Conservation (phyloP, 257 asterid species). For the Penstemon newberryi region DNA sequence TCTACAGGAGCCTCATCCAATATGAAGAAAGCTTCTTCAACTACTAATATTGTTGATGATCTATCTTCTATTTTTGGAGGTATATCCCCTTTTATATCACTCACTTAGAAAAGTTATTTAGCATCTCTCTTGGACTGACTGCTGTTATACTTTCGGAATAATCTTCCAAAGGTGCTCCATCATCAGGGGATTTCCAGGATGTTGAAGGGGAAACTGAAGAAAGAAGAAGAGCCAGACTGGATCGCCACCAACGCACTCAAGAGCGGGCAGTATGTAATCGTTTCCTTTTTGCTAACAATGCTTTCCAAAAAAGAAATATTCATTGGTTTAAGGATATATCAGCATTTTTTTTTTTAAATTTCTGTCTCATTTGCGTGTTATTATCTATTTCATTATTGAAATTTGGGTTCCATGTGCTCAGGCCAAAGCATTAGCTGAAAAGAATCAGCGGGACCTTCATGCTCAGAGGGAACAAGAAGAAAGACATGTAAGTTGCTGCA, state of each 20-base stretch:
- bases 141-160: conserved; percentile 27
- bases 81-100: conserved; percentile 29
- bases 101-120: conserved; percentile 16
- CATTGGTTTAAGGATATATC: conserved; percentile 3
- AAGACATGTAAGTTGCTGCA: conserved; percentile 76
- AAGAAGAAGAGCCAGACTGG: conserved; percentile 92
- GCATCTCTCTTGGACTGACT: conserved; percentile 32
- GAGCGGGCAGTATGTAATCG: conserved; percentile 81
- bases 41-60: conserved; percentile 84
- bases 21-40: conserved; percentile 73
- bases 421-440: conserved; percentile 98
- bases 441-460: conserved; percentile 91
- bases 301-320: background rate
- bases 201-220: conserved; percentile 96
- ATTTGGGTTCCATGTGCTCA: conserved; percentile 36
- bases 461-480: conserved; percentile 96
- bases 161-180: conserved; percentile 55
- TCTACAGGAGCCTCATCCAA: conserved; percentile 48
- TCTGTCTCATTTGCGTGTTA: background rate
- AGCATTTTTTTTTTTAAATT: conserved; percentile 14
- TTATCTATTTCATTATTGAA: conserved; percentile 21
- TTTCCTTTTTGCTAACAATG: conserved; percentile 18
- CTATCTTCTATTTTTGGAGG: conserved; percentile 94
- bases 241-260: conserved; percentile 92
- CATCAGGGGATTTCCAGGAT: conserved; percentile 82